Evolutionary conservation across 371 early-diverging fungal species (phyloP).

Genomic region (Mortierella sp.): DNA sequence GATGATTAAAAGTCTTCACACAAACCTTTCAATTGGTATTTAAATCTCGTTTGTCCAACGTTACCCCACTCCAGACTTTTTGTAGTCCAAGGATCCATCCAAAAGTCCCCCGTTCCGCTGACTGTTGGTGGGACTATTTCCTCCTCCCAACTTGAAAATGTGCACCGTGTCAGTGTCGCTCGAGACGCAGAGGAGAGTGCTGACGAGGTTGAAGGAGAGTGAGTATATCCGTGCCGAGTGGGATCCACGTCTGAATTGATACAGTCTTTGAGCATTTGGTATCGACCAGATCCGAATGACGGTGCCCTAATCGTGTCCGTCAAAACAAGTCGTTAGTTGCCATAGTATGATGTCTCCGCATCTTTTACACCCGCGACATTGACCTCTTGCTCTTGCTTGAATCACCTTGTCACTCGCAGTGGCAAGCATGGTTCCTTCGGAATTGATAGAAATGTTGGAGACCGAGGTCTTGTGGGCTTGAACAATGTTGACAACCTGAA

Average conservation of each 20-base stretch:
- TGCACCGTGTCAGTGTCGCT: slow-evolving; percentile 97
- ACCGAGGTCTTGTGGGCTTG: slow-evolving; percentile 95
- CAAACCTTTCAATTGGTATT: too few relatives aligned
- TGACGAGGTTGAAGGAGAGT: slow-evolving; percentile 88
- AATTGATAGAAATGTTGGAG: slow-evolving; percentile 86
- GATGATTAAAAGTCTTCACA: background rate
- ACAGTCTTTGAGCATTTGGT: slow-evolving; percentile 88
- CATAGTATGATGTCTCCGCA: background rate
- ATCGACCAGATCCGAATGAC: slow-evolving; percentile 95
- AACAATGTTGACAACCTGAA: slow-evolving; percentile 91
- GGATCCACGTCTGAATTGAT: slow-evolving; percentile 95
- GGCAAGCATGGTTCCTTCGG: slow-evolving; percentile 93
- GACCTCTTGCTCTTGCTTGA: background rate
- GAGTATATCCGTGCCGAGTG: slow-evolving; percentile 94
- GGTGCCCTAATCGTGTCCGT: slow-evolving; percentile 81
- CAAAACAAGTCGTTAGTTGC: background rate
- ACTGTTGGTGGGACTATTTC: background rate
- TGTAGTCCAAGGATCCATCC: slow-evolving; percentile 19
- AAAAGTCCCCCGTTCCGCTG: background rate
- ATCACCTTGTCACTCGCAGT: slow-evolving; percentile 94
- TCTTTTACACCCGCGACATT: background rate
- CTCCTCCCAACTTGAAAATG: slow-evolving; percentile 82
- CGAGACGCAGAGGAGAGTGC: slow-evolving; percentile 88
- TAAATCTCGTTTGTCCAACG: background rate
- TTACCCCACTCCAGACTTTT: slow-evolving; percentile 34